Evolutionary conservation across 2,329 filamentous ascomycete species (phyloP).

Genomic region (Alternaria arbusti): DNA sequence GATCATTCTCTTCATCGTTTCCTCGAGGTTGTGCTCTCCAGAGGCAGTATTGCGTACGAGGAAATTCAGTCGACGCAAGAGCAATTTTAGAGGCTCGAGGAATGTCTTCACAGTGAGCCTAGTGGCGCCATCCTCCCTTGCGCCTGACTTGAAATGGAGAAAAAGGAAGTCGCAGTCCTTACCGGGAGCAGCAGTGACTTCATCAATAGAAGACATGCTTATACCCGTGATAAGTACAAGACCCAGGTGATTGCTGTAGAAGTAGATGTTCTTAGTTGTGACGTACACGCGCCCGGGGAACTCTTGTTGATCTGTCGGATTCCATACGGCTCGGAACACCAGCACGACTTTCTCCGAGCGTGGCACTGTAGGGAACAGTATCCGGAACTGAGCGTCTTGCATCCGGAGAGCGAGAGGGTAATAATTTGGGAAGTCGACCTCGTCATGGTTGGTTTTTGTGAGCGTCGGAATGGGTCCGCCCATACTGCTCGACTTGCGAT

Average conservation of each 20-base stretch:
- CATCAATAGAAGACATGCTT: conserved; percentile 76
- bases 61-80: conserved; percentile 84
- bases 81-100: conserved; percentile 80
- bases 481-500: conserved; percentile 65
- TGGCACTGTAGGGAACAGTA: conserved; percentile 83
- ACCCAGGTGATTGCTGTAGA: conserved; percentile 94
- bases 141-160: conserved; percentile 73
- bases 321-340: conserved; percentile 93
- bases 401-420: conserved; percentile 84
- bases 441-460: conserved; percentile 26
- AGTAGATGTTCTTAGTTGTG: conserved; percentile 86
- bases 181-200: conserved; percentile 88
- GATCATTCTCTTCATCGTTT: conserved; percentile 73
- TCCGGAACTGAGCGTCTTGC: conserved; percentile 91
- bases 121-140: conserved; percentile 68
- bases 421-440: conserved; percentile 69
- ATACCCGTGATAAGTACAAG: conserved; percentile 84
- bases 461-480: conserved; percentile 46
- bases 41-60: conserved; percentile 81
- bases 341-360: conserved; percentile 82
- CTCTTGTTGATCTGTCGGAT: conserved; percentile 74
- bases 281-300: conserved; percentile 88
- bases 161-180: conserved; percentile 93
- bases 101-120: conserved; percentile 91
- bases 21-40: conserved; percentile 72